A percentile compares a stretch with the other conserved stretches of the same genome.
phyloP scores from a whole-genome alignment of 768 basidiomycete species.

The Coprinopsis sp. region DNA sequence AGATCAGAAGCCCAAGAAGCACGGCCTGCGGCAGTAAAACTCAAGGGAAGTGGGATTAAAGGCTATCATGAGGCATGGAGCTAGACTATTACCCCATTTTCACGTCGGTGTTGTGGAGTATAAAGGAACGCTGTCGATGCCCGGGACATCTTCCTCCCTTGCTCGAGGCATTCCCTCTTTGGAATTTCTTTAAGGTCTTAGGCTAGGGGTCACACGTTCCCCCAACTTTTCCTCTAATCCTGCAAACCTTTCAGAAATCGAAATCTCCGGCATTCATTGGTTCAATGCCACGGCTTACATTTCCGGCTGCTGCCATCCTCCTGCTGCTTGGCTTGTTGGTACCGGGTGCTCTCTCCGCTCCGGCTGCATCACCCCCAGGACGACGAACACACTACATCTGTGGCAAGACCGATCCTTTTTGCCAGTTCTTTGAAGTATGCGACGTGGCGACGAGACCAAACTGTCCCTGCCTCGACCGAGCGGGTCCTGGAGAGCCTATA shows the following conservation, averaged over 20 bases:
- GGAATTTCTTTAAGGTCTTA: no score
- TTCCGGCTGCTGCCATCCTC: not conserved
- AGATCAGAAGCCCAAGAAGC: not conserved
- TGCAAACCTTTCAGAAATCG: not conserved
- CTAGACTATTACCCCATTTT: not conserved
- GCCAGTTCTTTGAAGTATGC: slow-evolving; percentile 6
- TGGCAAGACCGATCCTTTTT: not conserved
- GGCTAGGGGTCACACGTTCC: not conserved
- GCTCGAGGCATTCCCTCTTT: no score
- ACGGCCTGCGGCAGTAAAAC: not conserved
- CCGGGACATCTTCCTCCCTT: not conserved
- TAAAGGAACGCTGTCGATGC: not conserved
- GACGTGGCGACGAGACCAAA: slow-evolving; percentile 1
- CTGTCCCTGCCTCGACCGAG: not conserved
- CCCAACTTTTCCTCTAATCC: not conserved
- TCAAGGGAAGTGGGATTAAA: no score
- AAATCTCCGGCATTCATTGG: not conserved
- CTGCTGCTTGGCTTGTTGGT: not conserved
- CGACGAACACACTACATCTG: slow-evolving; percentile 4
- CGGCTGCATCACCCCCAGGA: not conserved
- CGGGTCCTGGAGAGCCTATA: slow-evolving; percentile 1
- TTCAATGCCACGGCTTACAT: not conserved
- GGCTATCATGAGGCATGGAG: not conserved
- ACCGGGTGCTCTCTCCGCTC: not conserved
- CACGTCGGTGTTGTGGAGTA: not conserved